Base-by-base conservation (phyloP, 169 alveolate species). In the Eimeria acervulina region DNA sequence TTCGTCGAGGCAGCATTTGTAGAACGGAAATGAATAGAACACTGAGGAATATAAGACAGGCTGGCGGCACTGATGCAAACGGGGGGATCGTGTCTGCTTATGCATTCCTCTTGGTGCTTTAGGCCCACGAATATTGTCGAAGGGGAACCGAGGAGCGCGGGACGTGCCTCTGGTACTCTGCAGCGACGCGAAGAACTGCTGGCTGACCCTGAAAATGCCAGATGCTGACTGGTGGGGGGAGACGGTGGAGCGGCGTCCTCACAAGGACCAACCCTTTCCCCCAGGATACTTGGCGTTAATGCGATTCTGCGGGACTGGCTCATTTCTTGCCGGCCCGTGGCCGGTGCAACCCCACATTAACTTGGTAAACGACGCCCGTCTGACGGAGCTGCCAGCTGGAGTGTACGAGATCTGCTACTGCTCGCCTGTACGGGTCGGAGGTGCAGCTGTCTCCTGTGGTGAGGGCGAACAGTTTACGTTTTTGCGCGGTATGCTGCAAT, bases 251-350 rank as follows among this genome's bases (percentile, higher is more conserved):
- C 55, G 38, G 33, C 38, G 93, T 5, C 78, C 93, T 38, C 31
- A 12, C 42, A 51, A 21, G 61, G 80, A 51, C 26, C 93, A 36
- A 4, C 59, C 74, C 33, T 84, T 55, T n/a, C 55, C 80, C 23
- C 17, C 19, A 36, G 93, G 93, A 10, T 59, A 19, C 93, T 51
- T 84, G 26, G 93, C 59, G n/a, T 36, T 84, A 59, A 84, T 84
- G 93, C 23, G 52, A 19, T 84, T 84, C 36, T 84, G 93, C 36
- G 93, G 93, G 78, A 2, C 47, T 31, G 93, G 93, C 61, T 33
- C 93, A 13, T 28, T 84, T 31, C 93, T 84, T 36, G 93, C 93
- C 8, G 93, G 93, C 52, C 93, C 93, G 8, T 84, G 93, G 93
- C 33, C 55, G 36, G 42, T 59, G 51, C 38, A 40, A 31, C 61